These are phyloP conservation scores for Curvularia eragrostidis DNA, from an alignment of 2,329 filamentous ascomycete genomes.

Conservation along the genomic window DNA sequence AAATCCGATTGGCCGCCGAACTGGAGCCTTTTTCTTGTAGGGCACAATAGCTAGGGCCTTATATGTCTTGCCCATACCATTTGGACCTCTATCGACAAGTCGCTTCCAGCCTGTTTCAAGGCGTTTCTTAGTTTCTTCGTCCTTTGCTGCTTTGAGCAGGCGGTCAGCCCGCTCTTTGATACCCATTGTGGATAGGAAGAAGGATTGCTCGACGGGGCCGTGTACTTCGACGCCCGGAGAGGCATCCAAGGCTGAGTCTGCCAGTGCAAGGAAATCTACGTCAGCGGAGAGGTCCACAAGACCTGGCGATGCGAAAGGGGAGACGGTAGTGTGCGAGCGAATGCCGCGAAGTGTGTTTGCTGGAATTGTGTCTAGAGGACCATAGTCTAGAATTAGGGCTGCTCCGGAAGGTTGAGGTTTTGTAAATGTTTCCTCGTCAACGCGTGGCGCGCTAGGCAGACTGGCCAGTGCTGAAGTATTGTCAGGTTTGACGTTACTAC, in stretches of 20 bases:
- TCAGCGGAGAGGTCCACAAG: slow-evolving; percentile 89
- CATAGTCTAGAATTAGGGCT: slow-evolving; percentile 96
- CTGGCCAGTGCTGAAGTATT: slow-evolving; percentile 51
- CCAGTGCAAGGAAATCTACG: slow-evolving; percentile 88
- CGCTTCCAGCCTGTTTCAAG: slow-evolving; percentile 79
- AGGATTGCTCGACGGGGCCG: slow-evolving; percentile 84
- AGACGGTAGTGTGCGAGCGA: slow-evolving; percentile 74
- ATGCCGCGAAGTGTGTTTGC: slow-evolving; percentile 92
- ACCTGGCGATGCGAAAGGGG: slow-evolving; percentile 79
- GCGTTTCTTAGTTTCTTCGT: slow-evolving; percentile 51
- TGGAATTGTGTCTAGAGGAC: slow-evolving; percentile 78
- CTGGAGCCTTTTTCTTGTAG: slow-evolving; percentile 64
- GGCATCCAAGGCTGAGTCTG: slow-evolving; percentile 77
- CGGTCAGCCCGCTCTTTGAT: slow-evolving; percentile 60
- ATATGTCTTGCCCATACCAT: slow-evolving; percentile 93
- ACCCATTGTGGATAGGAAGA: slow-evolving; percentile 81
- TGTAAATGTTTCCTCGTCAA: slow-evolving; percentile 42
- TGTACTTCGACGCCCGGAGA: slow-evolving; percentile 87
- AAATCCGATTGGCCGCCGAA: slow-evolving; percentile 85
- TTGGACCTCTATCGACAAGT: slow-evolving; percentile 79
- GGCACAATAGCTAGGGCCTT: slow-evolving; percentile 92
- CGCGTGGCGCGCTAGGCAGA: slow-evolving; percentile 18
- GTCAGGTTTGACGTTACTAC: slow-evolving; percentile 49
- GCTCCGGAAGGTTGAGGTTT: slow-evolving; percentile 77
- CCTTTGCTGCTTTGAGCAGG: slow-evolving; percentile 46